phyloP scores from a whole-genome alignment of 768 basidiomycete genomes.

The Filobasidium floriforme region DNA sequence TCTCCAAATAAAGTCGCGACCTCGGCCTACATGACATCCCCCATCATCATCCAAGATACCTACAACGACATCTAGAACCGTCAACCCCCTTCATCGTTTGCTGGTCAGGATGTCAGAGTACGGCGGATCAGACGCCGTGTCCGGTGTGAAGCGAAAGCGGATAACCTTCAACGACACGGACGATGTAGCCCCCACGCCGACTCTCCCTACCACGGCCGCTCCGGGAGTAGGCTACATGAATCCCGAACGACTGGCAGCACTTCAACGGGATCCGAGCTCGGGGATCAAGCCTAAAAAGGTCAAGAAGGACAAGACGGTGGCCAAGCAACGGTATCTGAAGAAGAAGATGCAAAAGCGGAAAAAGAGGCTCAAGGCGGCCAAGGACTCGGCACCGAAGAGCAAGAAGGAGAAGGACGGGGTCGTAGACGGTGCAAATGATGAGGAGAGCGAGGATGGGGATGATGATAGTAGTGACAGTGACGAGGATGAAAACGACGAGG shows the following conservation, averaged over 20 bases:
- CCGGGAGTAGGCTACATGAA: background rate
- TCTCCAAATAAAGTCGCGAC: too few species aligned
- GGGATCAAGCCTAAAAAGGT: background rate
- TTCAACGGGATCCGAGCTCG: background rate
- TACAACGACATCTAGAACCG: too few species aligned
- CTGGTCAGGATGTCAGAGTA: background rate
- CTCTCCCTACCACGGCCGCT: background rate
- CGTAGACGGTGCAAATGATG: conserved; percentile 13
- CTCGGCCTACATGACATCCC: too few species aligned
- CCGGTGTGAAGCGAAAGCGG: background rate
- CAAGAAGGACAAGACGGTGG: conserved; percentile 55
- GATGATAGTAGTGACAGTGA: conserved; percentile 28
- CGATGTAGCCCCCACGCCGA: background rate
- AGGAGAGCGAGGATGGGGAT: conserved; percentile 25
- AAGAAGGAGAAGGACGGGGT: conserved; percentile 22
- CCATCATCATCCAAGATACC: too few species aligned
- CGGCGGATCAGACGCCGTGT: background rate
- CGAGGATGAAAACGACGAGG: conserved; percentile 28
- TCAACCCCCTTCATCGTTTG: too few species aligned
- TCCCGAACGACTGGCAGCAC: conserved; percentile 1
- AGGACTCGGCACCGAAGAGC: conserved; percentile 33
- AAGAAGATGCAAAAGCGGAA: conserved; percentile 65
- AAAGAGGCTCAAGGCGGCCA: conserved; percentile 40
- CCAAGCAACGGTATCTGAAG: conserved; percentile 65
- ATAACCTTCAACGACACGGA: background rate